These are phyloP conservation scores for Debaryomyces robertsiae DNA, from an alignment of 1,139 yeast genomes.

Conservation along the genomic window DNA sequence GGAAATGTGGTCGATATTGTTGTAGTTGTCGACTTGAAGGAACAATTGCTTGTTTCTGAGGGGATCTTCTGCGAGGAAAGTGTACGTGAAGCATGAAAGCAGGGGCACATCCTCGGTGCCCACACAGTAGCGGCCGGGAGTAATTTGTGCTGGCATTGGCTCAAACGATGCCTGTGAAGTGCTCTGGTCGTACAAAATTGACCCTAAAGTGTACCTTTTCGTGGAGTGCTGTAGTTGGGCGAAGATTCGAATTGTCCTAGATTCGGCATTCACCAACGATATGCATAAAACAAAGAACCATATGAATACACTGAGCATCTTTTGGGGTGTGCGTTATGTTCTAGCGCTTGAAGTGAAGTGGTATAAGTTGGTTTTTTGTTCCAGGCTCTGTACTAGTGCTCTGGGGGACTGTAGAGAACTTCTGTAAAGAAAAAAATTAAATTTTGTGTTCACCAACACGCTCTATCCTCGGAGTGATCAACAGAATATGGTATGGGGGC, in stretches of 20 bases:
- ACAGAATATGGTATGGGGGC: not conserved
- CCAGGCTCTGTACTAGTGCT: not conserved
- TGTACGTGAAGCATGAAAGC: conserved; percentile 36
- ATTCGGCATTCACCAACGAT: not conserved
- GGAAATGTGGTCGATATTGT: conserved; percentile 5
- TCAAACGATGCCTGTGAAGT: conserved; percentile 7
- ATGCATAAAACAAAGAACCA: not conserved
- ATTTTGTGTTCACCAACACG: conserved; percentile 4
- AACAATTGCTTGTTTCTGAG: conserved; percentile 1
- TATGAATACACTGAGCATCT: not conserved
- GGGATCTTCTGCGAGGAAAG: conserved; percentile 8
- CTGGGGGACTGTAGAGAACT: not conserved
- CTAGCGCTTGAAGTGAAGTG: not conserved
- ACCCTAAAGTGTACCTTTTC: conserved; percentile 5
- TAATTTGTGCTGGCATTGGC: conserved; percentile 1
- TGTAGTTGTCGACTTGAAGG: conserved; percentile 4
- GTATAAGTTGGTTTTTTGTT: not conserved
- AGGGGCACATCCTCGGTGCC: conserved; percentile 32
- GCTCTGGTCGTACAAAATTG: conserved; percentile 7
- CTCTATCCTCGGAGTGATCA: not conserved
- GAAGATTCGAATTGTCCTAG: conserved; percentile 1
- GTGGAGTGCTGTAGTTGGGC: conserved; percentile 2
- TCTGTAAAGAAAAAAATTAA: conserved; percentile 2
- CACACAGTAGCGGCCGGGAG: conserved; percentile 28
- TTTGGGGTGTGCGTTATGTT: not conserved